phyloP scores from a whole-genome alignment of 345 rosid species.

The Angophora floribunda region DNA sequence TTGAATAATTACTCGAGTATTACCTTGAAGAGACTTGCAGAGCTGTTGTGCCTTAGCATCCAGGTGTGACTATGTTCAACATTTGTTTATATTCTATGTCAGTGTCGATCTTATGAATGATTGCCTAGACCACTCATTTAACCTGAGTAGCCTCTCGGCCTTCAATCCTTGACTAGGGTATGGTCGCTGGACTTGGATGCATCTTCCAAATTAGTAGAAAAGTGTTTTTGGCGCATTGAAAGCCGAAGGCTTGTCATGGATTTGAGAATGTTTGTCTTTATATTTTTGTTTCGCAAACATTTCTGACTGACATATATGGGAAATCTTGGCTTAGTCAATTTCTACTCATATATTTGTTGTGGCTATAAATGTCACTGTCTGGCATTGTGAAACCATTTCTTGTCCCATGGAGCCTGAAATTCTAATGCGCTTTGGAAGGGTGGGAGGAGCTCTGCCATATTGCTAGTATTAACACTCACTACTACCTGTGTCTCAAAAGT shows the following conservation, averaged over 20 bases:
- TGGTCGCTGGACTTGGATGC: neutral
- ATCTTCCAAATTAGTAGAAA: too few relatives aligned
- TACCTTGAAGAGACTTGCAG: slow-evolving; percentile 71
- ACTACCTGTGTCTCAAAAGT: neutral
- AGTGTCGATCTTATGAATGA: neutral
- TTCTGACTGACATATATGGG: neutral
- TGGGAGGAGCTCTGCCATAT: neutral
- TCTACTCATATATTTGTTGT: neutral
- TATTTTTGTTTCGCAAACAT: too few relatives aligned
- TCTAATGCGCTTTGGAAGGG: neutral
- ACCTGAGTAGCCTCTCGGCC: neutral
- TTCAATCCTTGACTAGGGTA: neutral
- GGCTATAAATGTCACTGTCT: too few relatives aligned
- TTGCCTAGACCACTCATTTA: neutral
- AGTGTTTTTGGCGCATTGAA: neutral
- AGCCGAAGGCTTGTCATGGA: neutral
- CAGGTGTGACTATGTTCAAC: slow-evolving; percentile 20
- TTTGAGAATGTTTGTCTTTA: too few relatives aligned
- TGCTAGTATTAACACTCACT: neutral
- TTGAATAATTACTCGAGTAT: slow-evolving; percentile 86
- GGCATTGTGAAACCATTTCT: neutral
- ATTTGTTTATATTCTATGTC: neutral
- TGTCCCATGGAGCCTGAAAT: neutral
- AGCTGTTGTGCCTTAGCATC: slow-evolving; percentile 65
- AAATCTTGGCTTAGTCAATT: neutral